Base-by-base conservation (phyloP, 2,329 filamentous ascomycete genomes). In the Acarospora socialis region DNA sequence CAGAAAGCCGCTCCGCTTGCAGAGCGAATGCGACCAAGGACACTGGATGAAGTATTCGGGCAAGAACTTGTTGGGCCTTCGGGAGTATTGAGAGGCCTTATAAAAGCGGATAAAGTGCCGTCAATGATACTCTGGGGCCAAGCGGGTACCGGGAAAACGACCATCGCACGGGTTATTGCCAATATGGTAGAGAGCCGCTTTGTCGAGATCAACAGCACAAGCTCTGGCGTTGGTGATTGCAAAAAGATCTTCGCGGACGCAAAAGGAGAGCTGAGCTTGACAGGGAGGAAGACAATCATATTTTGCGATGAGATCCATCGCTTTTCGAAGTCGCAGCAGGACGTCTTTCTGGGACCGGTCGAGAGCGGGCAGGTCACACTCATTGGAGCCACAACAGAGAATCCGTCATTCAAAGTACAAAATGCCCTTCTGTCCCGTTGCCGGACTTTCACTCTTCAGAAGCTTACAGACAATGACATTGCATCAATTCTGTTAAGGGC, bases 301-400 rank as follows among this genome's bases (percentile, higher is more conserved):
- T 98, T 98, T 54, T 94, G 87, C 59, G 90, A 98, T 58, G 90
- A 95, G 61, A 90, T 94, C 28, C 84, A 93, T 55, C 64, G 87
- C 17, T 93, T 93, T 62, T 80, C 70, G 44, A 94, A 93, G 57
- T 68, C 76, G 0, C 90, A 95, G 53, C 90, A 98, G 51, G 90
- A 95, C 55, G 80, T 94, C 1, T 95, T 95, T 45, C 63, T 98
- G 2, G 82, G 79, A 10, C 87, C 87, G 0, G 87, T 95, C 14
- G 90, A 98, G 56, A 76, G 76, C 1, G 90, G 90, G 4, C 80
- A 81, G 17, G 77, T 98, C 42, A 94, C 82, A 0, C 64, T 98
- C 18, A 90, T 95, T 38, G 90, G 86, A 7, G 90, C 90, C 5
- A 98, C 90, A 3, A 98, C 90, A 0, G 90, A 98, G 55, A 98